Percentiles rank a stretch among this genome's conserved stretches.
Evolutionary conservation across 129 eudicot species (phyloP).

Genomic region (Logfia minima): DNA sequence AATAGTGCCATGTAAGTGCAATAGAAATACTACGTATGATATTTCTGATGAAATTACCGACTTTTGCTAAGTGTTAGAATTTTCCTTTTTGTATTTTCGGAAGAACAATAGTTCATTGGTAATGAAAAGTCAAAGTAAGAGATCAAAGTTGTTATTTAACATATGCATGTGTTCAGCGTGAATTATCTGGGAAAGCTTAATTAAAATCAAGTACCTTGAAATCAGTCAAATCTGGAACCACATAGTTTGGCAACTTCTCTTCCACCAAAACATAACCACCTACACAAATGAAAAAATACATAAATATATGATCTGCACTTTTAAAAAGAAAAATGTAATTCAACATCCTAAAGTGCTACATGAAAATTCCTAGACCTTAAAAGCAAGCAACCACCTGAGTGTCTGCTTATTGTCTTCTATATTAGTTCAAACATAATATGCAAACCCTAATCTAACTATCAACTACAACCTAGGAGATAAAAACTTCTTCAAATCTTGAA

Average conservation of each 20-base stretch:
- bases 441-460: background rate
- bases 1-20: background rate
- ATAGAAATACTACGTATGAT: background rate
- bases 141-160: background rate
- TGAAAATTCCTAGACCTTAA: background rate
- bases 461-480: background rate
- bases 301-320: background rate
- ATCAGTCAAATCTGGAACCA: slow-evolving; percentile 79
- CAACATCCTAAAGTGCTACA: background rate
- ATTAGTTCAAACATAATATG: background rate
- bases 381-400: background rate
- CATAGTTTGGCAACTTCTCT: slow-evolving; percentile 69
- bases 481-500: background rate
- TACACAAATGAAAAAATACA: slow-evolving; percentile 24
- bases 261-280: slow-evolving; percentile 78
- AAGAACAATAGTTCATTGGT: background rate
- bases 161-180: background rate
- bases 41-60: background rate
- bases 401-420: background rate
- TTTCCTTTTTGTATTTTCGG: background rate
- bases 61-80: background rate
- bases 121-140: background rate
- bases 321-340: background rate
- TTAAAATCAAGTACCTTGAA: slow-evolving; percentile 52
- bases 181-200: background rate